A percentile compares a stretch with the other conserved stretches of the same genome.
Conservation (phyloP, 352 stramenopile genomes). For the Sclerospora graminicola region DNA sequence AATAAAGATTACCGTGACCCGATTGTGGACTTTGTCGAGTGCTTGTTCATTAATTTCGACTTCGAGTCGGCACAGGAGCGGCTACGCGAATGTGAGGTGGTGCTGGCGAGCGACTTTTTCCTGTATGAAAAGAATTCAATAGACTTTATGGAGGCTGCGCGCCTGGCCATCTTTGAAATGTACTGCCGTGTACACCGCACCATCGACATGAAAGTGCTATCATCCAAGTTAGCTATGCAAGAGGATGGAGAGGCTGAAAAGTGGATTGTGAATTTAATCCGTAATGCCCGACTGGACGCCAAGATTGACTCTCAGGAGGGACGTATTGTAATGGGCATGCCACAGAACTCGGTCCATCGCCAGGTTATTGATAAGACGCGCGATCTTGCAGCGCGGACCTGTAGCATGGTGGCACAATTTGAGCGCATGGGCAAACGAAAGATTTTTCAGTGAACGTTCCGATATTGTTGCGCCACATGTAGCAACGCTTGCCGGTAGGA, state of each 20-base stretch:
- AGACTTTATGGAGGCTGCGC: slow-evolving; percentile 97
- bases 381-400: slow-evolving; percentile 90
- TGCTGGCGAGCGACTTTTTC: slow-evolving; percentile 97
- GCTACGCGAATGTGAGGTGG: slow-evolving; percentile 89
- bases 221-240: slow-evolving; percentile 93
- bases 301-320: slow-evolving; percentile 97
- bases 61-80: slow-evolving; percentile 96
- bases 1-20: slow-evolving; percentile 77
- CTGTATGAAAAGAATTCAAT: slow-evolving; percentile 92
- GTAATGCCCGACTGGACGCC: slow-evolving; percentile 93
- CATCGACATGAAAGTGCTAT: slow-evolving; percentile 96
- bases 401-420: slow-evolving; percentile 78
- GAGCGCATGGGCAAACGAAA: slow-evolving; percentile 81
- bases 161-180: slow-evolving; percentile 98
- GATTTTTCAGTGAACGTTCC: slow-evolving; percentile 42
- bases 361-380: slow-evolving; percentile 97
- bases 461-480: slow-evolving; percentile 9
- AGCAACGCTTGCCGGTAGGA: slow-evolving; percentile 7
- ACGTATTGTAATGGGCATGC: slow-evolving; percentile 95
- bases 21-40: slow-evolving; percentile 94
- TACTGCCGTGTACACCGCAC: slow-evolving; percentile 99
- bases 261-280: slow-evolving; percentile 99
- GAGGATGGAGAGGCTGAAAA: slow-evolving; percentile 94
- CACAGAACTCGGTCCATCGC: slow-evolving; percentile 90
- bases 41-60: slow-evolving; percentile 97